Evolutionary conservation across 331 rosid genomes (phyloP).

Genomic region (Stylosanthes scabra): DNA sequence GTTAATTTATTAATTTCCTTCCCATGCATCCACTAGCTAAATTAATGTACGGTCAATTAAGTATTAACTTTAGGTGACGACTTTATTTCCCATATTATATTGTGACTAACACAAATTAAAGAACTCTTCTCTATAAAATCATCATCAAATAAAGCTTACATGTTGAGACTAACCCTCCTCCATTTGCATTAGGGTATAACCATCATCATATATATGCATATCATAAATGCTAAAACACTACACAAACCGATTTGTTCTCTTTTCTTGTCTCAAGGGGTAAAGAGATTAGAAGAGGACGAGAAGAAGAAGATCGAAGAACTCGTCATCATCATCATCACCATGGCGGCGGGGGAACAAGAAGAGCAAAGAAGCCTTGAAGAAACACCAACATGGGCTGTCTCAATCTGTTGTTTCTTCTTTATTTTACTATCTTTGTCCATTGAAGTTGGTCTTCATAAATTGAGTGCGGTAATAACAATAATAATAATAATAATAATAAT

Average conservation of each 20-base stretch:
- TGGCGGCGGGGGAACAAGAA: conserved; percentile 22
- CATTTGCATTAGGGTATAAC: not conserved
- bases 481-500: too few species aligned
- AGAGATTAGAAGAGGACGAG: not conserved
- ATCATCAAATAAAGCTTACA: too few species aligned
- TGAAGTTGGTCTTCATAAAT: conserved; percentile 54
- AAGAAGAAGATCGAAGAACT: not conserved
- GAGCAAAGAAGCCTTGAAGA: conserved; percentile 54
- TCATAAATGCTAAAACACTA: not conserved
- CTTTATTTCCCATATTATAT: not conserved
- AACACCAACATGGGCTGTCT: conserved; percentile 73
- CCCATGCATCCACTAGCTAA: too few species aligned
- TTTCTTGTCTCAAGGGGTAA: conserved; percentile 3
- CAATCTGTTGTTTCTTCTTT: conserved; percentile 50
- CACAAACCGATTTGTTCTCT: not conserved
- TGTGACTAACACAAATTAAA: not conserved
- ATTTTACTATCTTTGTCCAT: conserved; percentile 52
- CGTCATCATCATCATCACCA: not conserved
- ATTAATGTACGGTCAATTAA: too few species aligned
- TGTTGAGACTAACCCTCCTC: not conserved
- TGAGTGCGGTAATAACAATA: conserved; percentile 44
- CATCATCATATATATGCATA: not conserved
- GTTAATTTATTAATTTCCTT: not conserved
- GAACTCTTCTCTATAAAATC: not conserved
- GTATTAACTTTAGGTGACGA: not conserved